These are phyloP conservation scores for Parastagonospora nodorum DNA, from an alignment of 2,329 filamentous ascomycete species.

Conservation along the genomic window DNA sequence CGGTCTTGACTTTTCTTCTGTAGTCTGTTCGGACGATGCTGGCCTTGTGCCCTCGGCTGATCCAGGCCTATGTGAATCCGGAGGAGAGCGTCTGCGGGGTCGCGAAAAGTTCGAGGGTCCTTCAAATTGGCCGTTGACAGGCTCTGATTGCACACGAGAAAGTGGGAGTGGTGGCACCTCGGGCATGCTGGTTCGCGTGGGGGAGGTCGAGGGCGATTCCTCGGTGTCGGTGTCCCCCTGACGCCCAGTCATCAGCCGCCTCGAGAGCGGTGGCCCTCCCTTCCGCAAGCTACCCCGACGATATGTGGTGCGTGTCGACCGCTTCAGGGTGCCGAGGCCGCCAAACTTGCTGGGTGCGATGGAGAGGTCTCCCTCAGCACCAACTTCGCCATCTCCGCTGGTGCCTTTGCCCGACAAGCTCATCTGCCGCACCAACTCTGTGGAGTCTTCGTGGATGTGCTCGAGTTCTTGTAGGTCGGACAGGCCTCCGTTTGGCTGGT, in stretches of 20 bases:
- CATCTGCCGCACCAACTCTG: slow-evolving; percentile 71
- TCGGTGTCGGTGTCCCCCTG: slow-evolving; percentile 67
- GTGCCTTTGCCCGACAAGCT: slow-evolving; percentile 57
- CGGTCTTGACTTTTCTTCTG: slow-evolving; percentile 40
- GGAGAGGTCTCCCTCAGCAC: slow-evolving; percentile 67
- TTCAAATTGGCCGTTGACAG: slow-evolving; percentile 51
- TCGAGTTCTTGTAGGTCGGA: slow-evolving; percentile 71
- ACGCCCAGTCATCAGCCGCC: slow-evolving; percentile 64
- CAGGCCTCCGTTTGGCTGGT: slow-evolving; percentile 56
- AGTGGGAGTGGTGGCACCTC: slow-evolving; percentile 54
- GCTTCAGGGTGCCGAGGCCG: slow-evolving; percentile 78
- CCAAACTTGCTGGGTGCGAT: slow-evolving; percentile 78
- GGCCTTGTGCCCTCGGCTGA: slow-evolving; percentile 33
- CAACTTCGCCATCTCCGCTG: slow-evolving; percentile 44
- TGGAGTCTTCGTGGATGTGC: slow-evolving; percentile 79
- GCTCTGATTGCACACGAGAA: slow-evolving; percentile 72
- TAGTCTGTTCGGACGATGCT: slow-evolving; percentile 23
- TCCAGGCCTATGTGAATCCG: slow-evolving; percentile 24
- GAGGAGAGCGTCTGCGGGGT: slow-evolving; percentile 49
- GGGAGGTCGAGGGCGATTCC: slow-evolving; percentile 56
- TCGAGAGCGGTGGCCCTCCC: slow-evolving; percentile 75
- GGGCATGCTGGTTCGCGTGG: slow-evolving; percentile 46
- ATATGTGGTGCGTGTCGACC: slow-evolving; percentile 92
- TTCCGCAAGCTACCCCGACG: slow-evolving; percentile 84
- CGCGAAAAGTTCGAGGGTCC: slow-evolving; percentile 63